Evolutionary conservation across 2,329 filamentous ascomycete genomes (phyloP).

Genomic region (Setomelanomma holmii): DNA sequence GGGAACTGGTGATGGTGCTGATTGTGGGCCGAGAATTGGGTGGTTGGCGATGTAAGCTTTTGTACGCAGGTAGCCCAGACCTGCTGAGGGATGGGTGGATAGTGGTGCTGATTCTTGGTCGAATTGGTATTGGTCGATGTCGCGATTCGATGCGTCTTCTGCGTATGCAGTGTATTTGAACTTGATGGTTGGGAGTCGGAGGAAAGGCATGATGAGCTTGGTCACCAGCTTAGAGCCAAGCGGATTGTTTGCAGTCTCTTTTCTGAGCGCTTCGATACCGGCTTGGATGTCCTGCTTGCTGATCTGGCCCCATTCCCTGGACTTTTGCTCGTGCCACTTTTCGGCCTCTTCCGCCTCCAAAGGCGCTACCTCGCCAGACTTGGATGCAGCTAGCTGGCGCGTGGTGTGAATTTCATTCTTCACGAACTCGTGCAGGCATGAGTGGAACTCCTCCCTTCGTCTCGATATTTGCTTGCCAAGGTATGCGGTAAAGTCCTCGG

Average conservation of each 20-base stretch:
- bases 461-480: slow-evolving; percentile 53
- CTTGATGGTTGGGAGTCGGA: slow-evolving; percentile 60
- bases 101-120: slow-evolving; percentile 52
- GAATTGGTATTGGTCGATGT: slow-evolving; percentile 34
- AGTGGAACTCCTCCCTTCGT: slow-evolving; percentile 41
- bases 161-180: slow-evolving; percentile 31
- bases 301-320: slow-evolving; percentile 38
- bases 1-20: slow-evolving; percentile 58
- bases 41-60: slow-evolving; percentile 65
- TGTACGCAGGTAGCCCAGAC: slow-evolving; percentile 67
- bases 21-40: slow-evolving; percentile 66
- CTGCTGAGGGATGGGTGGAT: slow-evolving; percentile 70
- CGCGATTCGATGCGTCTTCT: slow-evolving; percentile 35
- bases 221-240: slow-evolving; percentile 60
- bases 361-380: slow-evolving; percentile 20
- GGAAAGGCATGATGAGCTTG: slow-evolving; percentile 59
- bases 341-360: slow-evolving; percentile 35
- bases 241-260: slow-evolving; percentile 55
- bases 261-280: slow-evolving; percentile 49
- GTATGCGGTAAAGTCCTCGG: slow-evolving; percentile 62
- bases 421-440: slow-evolving; percentile 38
- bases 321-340: slow-evolving; percentile 19
- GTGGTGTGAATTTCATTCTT: slow-evolving; percentile 42
- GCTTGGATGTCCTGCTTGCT: slow-evolving; percentile 30
- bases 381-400: slow-evolving; percentile 28